These are phyloP conservation scores for Trametes villosa DNA, from an alignment of 768 basidiomycete species.

Conservation along the genomic window DNA sequence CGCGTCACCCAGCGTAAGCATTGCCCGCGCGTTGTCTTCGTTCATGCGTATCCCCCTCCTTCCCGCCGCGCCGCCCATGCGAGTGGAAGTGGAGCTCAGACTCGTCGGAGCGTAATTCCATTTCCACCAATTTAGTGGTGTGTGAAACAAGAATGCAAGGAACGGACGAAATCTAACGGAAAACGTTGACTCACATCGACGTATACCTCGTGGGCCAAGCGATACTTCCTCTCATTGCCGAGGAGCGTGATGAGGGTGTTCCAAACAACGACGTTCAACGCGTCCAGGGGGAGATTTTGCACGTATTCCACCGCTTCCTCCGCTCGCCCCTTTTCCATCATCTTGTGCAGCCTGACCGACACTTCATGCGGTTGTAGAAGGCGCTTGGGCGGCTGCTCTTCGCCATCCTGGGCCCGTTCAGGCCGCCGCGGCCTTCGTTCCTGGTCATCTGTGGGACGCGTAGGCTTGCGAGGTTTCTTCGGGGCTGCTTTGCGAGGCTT, in stretches of 20 bases:
- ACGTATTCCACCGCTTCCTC: constrained; percentile 68
- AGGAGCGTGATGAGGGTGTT: constrained; percentile 75
- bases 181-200: constrained; percentile 71
- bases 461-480: not conserved
- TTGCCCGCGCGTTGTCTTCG: too few species aligned
- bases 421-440: not conserved
- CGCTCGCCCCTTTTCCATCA: constrained; percentile 57
- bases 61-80: too few species aligned
- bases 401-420: not conserved
- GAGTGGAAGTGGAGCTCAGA: too few species aligned
- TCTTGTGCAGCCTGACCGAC: constrained; percentile 57
- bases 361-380: constrained; percentile 69
- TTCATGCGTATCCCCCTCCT: too few species aligned
- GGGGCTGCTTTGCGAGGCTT: not conserved
- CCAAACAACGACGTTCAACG: constrained; percentile 79
- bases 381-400: constrained; percentile 11
- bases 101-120: too few species aligned
- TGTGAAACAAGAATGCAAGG: too few species aligned
- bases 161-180: too few species aligned
- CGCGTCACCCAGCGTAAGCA: too few species aligned
- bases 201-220: constrained; percentile 67
- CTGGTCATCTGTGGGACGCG: not conserved
- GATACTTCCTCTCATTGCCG: constrained; percentile 58
- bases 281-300: constrained; percentile 70
- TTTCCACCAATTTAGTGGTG: too few species aligned